Base-by-base conservation (phyloP, 768 basidiomycete genomes). In the Strobilomyces confusus region DNA sequence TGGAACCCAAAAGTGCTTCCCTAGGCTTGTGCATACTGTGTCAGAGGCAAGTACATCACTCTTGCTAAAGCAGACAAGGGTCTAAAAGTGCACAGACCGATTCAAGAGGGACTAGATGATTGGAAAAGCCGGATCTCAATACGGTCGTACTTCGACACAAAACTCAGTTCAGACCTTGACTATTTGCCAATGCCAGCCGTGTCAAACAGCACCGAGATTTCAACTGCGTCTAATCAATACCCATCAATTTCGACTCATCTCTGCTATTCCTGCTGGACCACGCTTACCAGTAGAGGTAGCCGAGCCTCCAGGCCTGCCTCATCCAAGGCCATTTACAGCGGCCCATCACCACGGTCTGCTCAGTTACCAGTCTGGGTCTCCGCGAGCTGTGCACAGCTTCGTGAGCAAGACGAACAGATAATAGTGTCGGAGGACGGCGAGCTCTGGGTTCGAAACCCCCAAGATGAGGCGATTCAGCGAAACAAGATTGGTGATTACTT, bases 71-170 rank as follows among this genome's bases (percentile, higher is more conserved):
- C 33, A 23, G 11, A 33, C 23, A 3, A 40, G 7, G 1, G 3
- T 25, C 47, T 62, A 20, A 25, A 26, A 30, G 7, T 23, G 20
- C 26, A 25, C 55, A 91, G 89, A 46, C 85, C 85, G 23, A 75
- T 79, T 2, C 88, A 89, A 58, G 72, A 67, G 13, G 82, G 79
- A 15, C 73, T 86, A 15, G 84, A 84, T 63, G 80, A 77, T 33
- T 92, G 90, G 90, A 90, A 88, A 64, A 67, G 77, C 0, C 78
- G 77, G 32, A 90, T 87, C 67, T 84, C 90, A 5, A 86, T 90
- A 53, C 80, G 85, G 48, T 77, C 83, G 1, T 77, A 63, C 42
- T 55, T 49, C 8, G 61, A 61, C 32, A 20, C 58, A 26, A 57
- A 52, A 26, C 25, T 68, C 15, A 50, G 45, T 12, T n/a, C 58